Evolutionary conservation across 345 rosid genomes (phyloP), one percentile per base, ranked within the genome.

Genomic region (Kernera saxatilis): DNA sequence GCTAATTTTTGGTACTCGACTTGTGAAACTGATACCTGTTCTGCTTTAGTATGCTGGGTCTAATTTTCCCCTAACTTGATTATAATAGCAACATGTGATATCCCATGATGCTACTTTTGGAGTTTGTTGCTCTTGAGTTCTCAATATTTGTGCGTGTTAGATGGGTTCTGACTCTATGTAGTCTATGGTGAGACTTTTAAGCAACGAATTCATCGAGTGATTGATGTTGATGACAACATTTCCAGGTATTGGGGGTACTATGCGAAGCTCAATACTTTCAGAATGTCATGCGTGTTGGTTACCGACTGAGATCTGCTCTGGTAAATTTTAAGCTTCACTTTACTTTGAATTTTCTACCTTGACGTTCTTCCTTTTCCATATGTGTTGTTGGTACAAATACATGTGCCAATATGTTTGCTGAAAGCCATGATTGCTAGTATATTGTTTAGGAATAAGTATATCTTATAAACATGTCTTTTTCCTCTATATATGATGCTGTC

Each of bases 251-350:
- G 54, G 99, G 99, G 2, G 99, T 94, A 67, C 75, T 94, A 64
- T 86, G 56, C 51, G 99, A 94, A 87, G 99, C 96, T 74, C 99
- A 94, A 65, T 94, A 94, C 78, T 94, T 94, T 77, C 99, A 94
- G 82, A 89, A 89, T 86, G 99, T 91, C 73, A 94, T 94, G 98
- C 97, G 99, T 69, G 93, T 88, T 73, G 99, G 99, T 44, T 94
- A 79, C 76, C 92, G 93, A 67, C 84, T 94, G 60, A 87, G 99
- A 82, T 81, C 99, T 41, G 89, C 98, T 77, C 71, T 94, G 95
- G 99, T 91, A 85, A 82, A 58, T 74, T 65, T 70, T 18, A 18
- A 15, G 17, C 75, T 67, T 74, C 19, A 69, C 46, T 46, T 32
- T 25, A 29, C 35, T 22, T 60, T 54, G 21, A 17, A 8, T 29